Evolutionary conservation across 192 early-diverging fungal genomes (phyloP), one percentile per base, ranked within the genome.

Genomic region (Powellomyces hirtus): DNA sequence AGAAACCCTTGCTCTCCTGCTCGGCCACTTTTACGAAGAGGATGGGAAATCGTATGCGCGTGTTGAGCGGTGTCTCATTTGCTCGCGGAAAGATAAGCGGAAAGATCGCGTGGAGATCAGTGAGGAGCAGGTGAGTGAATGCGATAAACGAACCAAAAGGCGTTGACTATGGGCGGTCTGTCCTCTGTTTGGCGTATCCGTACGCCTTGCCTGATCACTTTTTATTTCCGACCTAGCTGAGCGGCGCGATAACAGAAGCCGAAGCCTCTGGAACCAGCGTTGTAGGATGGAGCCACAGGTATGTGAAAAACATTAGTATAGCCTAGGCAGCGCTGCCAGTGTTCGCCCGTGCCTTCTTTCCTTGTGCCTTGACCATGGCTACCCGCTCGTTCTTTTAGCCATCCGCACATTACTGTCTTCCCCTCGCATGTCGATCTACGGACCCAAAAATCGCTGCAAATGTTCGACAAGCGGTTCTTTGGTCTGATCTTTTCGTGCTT

Each of bases 321-420:
- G 40, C 46, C 46, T n/a, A n/a, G n/a, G n/a, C n/a, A n/a, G n/a
- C n/a, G n/a, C n/a, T n/a, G n/a, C n/a, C n/a, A n/a, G n/a, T n/a
- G n/a, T n/a, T n/a, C n/a, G n/a, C n/a, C n/a, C n/a, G n/a, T n/a
- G n/a, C n/a, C n/a, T n/a, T n/a, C n/a, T n/a, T n/a, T n/a, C n/a
- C n/a, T n/a, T n/a, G n/a, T n/a, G n/a, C n/a, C n/a, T n/a, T n/a
- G n/a, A n/a, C n/a, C n/a, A n/a, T n/a, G n/a, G 35, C 40, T 30
- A 37, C 59, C n/a, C n/a, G n/a, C n/a, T n/a, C n/a, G n/a, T n/a
- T n/a, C n/a, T n/a, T n/a, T n/a, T 27, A 69, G 58, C 33, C 80
- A 82, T 51, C 80, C 80, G 1, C 75, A 82, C 55, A 77, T 82
- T 24, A 82, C 80, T 4, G 71, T 77, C 10, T 66, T 75, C 33